phyloP scores from a whole-genome alignment of 192 early-diverging fungal genomes.

The Backusella westeae region DNA sequence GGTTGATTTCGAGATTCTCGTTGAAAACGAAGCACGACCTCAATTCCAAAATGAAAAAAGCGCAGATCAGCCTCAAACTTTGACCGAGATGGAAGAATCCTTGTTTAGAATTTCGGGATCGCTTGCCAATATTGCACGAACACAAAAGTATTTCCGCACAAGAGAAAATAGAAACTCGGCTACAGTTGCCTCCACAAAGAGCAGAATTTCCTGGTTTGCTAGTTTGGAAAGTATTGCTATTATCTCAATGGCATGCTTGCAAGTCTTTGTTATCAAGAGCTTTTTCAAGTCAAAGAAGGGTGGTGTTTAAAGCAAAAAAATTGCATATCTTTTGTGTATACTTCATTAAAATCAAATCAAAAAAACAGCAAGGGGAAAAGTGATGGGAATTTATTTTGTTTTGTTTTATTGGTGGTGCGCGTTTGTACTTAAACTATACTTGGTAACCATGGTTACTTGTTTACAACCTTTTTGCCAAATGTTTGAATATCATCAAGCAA shows the following conservation, averaged over 20 bases:
- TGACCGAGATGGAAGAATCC: slow-evolving; percentile 54
- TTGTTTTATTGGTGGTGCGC: neutral
- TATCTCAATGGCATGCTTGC: slow-evolving; percentile 78
- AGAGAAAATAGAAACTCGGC: slow-evolving; percentile 89
- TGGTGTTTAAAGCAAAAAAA: slow-evolving; percentile 39
- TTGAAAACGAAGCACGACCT: slow-evolving; percentile 82
- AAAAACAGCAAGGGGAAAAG: neutral
- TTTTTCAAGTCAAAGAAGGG: slow-evolving; percentile 81
- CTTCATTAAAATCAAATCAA: neutral
- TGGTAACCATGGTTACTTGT: neutral
- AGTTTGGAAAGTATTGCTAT: slow-evolving; percentile 73
- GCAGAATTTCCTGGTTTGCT: slow-evolving; percentile 93
- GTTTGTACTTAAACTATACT: neutral
- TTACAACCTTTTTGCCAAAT: slow-evolving; percentile 7
- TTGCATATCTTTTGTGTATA: neutral
- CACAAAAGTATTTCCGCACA: slow-evolving; percentile 87
- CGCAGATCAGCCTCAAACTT: slow-evolving; percentile 44
- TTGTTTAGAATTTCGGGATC: slow-evolving; percentile 61
- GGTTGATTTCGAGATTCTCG: slow-evolving; percentile 92
- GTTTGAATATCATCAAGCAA: slow-evolving; percentile 46
- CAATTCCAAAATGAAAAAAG: slow-evolving; percentile 37
- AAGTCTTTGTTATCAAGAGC: slow-evolving; percentile 90
- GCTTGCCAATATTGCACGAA: slow-evolving; percentile 69
- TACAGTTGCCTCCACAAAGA: slow-evolving; percentile 86
- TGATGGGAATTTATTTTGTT: neutral